phyloP scores from a whole-genome alignment of 768 basidiomycete species.

The Cystoderma amianthinum region DNA sequence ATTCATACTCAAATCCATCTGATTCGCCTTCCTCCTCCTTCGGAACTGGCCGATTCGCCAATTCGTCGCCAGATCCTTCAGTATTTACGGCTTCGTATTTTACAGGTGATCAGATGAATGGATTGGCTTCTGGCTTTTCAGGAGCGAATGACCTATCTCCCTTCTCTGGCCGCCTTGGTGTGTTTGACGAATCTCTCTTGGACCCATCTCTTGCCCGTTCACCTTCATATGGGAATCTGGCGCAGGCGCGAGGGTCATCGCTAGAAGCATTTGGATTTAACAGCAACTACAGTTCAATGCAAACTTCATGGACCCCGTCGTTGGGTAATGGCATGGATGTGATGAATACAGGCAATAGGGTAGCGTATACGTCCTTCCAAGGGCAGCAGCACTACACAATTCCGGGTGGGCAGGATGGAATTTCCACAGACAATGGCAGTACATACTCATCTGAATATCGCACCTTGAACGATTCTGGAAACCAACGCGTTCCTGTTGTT shows the following conservation, averaged over 20 bases:
- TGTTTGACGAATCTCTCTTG: constrained; percentile 30
- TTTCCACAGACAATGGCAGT: no score
- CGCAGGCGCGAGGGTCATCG: constrained; percentile 22
- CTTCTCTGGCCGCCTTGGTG: constrained; percentile 25
- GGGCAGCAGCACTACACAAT: no score
- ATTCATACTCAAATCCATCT: constrained; percentile 56
- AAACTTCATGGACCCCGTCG: constrained; percentile 16
- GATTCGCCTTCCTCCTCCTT: constrained; percentile 74
- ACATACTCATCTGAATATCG: no score
- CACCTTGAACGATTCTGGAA: no score
- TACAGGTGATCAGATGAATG: neutral
- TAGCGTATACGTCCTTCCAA: no score
- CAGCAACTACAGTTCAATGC: constrained; percentile 23
- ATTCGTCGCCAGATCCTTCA: constrained; percentile 59
- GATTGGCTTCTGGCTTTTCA: constrained; percentile 32
- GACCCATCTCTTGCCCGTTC: constrained; percentile 27
- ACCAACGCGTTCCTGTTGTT: no score
- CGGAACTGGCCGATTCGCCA: constrained; percentile 53
- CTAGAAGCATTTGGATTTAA: constrained; percentile 24
- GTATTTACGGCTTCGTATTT: constrained; percentile 1
- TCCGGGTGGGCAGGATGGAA: no score
- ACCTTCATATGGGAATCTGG: constrained; percentile 20
- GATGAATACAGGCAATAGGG: no score
- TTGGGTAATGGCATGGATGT: no score
- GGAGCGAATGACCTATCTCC: constrained; percentile 22